A percentile compares a stretch with the other conserved stretches of the same genome.
Conservation (phyloP, 768 basidiomycete species). For the Pleurotus tuoliensis region DNA sequence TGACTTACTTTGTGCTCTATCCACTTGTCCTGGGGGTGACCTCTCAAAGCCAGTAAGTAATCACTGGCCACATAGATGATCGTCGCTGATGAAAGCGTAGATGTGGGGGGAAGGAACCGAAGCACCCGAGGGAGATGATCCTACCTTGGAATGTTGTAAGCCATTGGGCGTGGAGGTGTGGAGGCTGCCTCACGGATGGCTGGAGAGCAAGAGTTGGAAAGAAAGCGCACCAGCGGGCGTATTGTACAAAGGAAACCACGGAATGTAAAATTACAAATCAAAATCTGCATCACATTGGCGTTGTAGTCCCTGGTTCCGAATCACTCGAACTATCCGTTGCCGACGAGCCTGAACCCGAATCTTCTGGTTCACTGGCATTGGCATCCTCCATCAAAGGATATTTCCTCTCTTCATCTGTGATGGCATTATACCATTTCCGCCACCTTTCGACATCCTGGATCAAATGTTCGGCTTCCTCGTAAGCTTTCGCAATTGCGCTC, state of each 20-base stretch:
- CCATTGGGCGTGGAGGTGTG: slow-evolving; percentile 15
- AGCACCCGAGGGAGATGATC: background rate
- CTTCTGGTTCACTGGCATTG: background rate
- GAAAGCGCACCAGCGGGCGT: slow-evolving; percentile 1
- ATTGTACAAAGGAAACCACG: slow-evolving; percentile 9
- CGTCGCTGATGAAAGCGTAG: background rate
- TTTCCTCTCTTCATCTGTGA: background rate
- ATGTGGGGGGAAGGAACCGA: slow-evolving; percentile 13
- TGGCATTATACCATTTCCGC: background rate
- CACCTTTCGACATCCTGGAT: background rate
- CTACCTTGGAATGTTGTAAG: slow-evolving; percentile 13
- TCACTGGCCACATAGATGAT: too few species aligned
- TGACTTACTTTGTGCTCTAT: slow-evolving; percentile 13
- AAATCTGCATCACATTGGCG: too few species aligned
- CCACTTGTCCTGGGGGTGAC: slow-evolving; percentile 16
- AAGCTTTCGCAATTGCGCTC: background rate
- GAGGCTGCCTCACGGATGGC: slow-evolving; percentile 8
- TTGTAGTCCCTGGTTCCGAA: too few species aligned
- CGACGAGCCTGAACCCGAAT: too few species aligned
- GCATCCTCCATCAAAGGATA: background rate
- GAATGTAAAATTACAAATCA: background rate
- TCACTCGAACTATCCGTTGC: too few species aligned
- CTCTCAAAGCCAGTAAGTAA: slow-evolving; percentile 12
- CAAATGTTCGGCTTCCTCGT: background rate
- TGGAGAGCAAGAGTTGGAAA: slow-evolving; percentile 10